Evolutionary conservation across 2,329 filamentous ascomycete species (phyloP).

Genomic region (Aspergillus fischeri): DNA sequence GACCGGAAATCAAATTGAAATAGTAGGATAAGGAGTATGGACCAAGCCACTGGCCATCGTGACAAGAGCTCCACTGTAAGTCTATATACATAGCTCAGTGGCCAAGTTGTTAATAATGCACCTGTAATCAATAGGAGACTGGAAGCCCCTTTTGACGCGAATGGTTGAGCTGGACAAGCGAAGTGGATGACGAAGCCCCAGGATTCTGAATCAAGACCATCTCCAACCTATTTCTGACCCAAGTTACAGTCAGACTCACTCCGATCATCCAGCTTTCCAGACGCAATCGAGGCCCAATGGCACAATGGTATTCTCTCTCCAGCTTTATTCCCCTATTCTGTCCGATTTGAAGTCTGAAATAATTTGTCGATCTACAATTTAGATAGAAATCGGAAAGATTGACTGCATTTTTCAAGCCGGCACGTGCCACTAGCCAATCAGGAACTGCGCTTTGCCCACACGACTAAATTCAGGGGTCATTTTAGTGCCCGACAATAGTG

Average conservation of each 20-base stretch:
- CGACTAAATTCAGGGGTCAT: background rate
- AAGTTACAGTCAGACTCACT: too few relatives aligned
- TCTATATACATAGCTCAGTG: background rate
- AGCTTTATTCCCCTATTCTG: background rate
- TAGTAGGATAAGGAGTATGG: background rate
- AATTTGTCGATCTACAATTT: background rate
- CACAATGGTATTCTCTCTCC: background rate
- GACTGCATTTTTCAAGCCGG: background rate
- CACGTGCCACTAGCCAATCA: background rate
- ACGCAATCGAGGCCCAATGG: background rate
- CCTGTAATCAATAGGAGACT: background rate
- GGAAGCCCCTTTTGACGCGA: background rate
- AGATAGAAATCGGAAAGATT: background rate
- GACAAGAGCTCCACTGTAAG: background rate
- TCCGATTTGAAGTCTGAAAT: background rate
- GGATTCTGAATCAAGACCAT: background rate
- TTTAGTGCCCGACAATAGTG: background rate
- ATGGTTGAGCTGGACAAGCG: background rate
- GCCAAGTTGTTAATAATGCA: background rate
- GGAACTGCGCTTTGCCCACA: background rate
- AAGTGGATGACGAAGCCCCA: background rate
- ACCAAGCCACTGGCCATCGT: background rate
- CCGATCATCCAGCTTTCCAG: too few relatives aligned
- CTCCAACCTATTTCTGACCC: background rate
- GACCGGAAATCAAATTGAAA: background rate